phyloP scores from a whole-genome alignment of 2,329 filamentous ascomycete species.

The Scedosporium boydii region DNA sequence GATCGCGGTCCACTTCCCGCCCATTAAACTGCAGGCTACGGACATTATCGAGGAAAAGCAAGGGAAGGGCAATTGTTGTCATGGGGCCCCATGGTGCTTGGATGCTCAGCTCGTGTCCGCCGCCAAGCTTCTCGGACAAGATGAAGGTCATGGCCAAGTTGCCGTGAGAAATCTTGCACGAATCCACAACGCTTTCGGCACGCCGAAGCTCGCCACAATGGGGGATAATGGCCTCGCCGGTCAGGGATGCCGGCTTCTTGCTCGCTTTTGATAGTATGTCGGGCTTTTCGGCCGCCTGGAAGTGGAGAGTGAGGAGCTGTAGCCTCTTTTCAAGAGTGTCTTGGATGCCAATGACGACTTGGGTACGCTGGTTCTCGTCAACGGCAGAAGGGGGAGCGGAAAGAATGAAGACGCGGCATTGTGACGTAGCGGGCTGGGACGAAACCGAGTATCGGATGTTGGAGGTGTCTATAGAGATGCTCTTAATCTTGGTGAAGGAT shows the following conservation, averaged over 20 bases:
- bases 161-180: slow-evolving; percentile 61
- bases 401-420: slow-evolving; percentile 57
- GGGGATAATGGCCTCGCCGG: neutral
- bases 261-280: slow-evolving; percentile 16
- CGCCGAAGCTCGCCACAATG: slow-evolving; percentile 38
- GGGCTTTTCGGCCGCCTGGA: slow-evolving; percentile 32
- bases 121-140: slow-evolving; percentile 54
- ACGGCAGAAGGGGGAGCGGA: slow-evolving; percentile 46
- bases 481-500: slow-evolving; percentile 61
- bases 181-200: slow-evolving; percentile 61
- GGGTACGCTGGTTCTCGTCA: slow-evolving; percentile 42
- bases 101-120: slow-evolving; percentile 57
- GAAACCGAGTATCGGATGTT: slow-evolving; percentile 53
- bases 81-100: slow-evolving; percentile 69
- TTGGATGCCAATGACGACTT: slow-evolving; percentile 59
- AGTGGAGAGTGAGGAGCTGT: slow-evolving; percentile 54
- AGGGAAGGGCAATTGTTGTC: slow-evolving; percentile 55
- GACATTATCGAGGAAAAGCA: slow-evolving; percentile 49
- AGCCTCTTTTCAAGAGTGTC: slow-evolving; percentile 59
- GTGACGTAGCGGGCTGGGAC: slow-evolving; percentile 38
- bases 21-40: slow-evolving; percentile 48
- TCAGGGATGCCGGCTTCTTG: slow-evolving; percentile 13
- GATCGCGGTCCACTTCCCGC: slow-evolving; percentile 42
- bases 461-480: slow-evolving; percentile 50
- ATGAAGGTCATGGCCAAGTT: slow-evolving; percentile 59